phyloP scores from a whole-genome alignment of 495 filamentous ascomycete genomes.

The Penicillium silybi region DNA sequence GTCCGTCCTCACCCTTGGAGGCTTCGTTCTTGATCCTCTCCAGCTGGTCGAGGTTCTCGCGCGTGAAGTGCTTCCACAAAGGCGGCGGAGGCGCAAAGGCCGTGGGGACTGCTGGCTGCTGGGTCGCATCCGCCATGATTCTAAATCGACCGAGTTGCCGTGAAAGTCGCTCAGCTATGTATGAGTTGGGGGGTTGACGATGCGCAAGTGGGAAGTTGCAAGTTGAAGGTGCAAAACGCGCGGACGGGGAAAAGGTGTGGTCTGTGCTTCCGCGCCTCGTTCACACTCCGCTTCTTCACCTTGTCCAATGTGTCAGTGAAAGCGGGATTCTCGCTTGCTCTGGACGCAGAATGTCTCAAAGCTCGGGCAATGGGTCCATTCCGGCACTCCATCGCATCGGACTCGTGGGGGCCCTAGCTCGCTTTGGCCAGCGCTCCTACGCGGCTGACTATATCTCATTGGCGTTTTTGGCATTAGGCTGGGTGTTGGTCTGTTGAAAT shows the following conservation, averaged over 20 bases:
- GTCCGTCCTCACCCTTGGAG: conserved; percentile 37
- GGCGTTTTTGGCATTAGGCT: conserved; percentile 59
- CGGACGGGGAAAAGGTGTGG: conserved; percentile 8
- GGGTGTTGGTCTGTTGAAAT: conserved; percentile 53
- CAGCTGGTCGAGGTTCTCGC: conserved; percentile 67
- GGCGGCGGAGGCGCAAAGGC: conserved; percentile 81
- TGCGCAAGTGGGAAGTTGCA: not conserved
- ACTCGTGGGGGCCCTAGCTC: conserved; percentile 35
- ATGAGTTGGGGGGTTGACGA: not conserved
- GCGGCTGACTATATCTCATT: conserved; percentile 84
- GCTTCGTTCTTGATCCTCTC: conserved; percentile 48
- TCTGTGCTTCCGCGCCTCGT: conserved; percentile 7
- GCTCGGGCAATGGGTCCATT: conserved; percentile 24
- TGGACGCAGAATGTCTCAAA: conserved; percentile 32
- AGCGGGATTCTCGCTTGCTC: not conserved
- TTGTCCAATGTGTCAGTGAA: not conserved
- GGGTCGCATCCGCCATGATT: conserved; percentile 49
- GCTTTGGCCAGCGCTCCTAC: conserved; percentile 65
- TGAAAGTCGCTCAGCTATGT: not conserved
- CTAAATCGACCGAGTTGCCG: not conserved
- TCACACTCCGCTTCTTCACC: not conserved
- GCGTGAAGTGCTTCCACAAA: conserved; percentile 86
- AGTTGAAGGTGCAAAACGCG: not conserved
- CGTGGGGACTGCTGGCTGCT: conserved; percentile 49
- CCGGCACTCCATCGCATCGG: conserved; percentile 29